phyloP scores from a whole-genome alignment of 495 filamentous ascomycete species.

The Alectoria sarmentosa region DNA sequence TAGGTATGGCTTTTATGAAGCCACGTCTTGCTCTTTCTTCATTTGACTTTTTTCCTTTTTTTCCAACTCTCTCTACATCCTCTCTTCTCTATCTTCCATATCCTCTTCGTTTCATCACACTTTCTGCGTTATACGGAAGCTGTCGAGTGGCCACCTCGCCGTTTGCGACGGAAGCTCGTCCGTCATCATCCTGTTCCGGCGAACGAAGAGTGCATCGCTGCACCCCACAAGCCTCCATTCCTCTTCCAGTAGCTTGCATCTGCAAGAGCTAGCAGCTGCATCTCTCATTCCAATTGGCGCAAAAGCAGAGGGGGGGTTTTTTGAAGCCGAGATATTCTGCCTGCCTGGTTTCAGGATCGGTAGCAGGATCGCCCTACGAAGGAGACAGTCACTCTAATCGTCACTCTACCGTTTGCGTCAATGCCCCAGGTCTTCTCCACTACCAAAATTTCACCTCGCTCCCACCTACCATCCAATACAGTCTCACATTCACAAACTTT shows the following conservation, averaged over 20 bases:
- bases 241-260: neutral
- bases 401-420: conserved; percentile 6
- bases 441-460: conserved; percentile 3
- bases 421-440: conserved; percentile 7
- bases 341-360: neutral
- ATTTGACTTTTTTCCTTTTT: too few species aligned
- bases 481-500: neutral
- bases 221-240: neutral
- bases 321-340: neutral
- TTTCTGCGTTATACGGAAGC: too few species aligned
- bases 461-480: neutral
- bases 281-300: neutral
- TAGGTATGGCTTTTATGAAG: too few species aligned
- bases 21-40: too few species aligned
- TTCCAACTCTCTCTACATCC: too few species aligned
- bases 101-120: too few species aligned
- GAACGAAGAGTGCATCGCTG: neutral
- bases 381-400: neutral
- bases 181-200: neutral
- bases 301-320: neutral
- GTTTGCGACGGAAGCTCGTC: neutral
- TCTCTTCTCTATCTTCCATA: too few species aligned
- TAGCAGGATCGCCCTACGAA: neutral
- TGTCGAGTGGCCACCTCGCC: neutral
- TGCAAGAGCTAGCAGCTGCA: neutral